Conservation (phyloP, 208 protist species). For the Acanthamoeba royreba region DNA sequence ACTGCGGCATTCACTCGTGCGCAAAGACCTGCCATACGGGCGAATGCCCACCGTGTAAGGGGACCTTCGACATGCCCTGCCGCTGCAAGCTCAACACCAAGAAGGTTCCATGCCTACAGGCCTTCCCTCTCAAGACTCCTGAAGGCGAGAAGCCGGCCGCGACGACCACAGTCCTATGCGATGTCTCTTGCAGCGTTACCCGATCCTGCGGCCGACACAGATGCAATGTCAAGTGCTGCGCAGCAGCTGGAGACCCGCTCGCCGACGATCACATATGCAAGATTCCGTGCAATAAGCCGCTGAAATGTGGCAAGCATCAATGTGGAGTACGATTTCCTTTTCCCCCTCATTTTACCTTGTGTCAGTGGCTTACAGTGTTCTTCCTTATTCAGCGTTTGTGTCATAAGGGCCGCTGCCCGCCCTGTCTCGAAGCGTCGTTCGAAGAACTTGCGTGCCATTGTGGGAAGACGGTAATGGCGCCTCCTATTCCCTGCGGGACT, state of each 20-base stretch:
- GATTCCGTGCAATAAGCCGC: constrained; percentile 55
- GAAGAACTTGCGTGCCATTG: constrained; percentile 60
- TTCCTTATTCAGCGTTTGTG: neutral
- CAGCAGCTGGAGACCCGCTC: constrained; percentile 10
- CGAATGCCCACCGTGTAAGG: constrained; percentile 47
- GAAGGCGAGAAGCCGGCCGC: neutral
- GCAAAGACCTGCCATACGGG: constrained; percentile 9
- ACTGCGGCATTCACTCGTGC: constrained; percentile 56
- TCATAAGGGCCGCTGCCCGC: constrained; percentile 56
- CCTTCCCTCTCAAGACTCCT: neutral
- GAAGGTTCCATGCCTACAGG: neutral
- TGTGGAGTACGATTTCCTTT: constrained; percentile 58
- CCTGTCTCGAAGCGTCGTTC: constrained; percentile 52
- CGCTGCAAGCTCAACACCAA: constrained; percentile 16
- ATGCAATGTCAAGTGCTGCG: constrained; percentile 66
- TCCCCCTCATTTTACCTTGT: neutral
- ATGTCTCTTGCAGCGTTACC: constrained; percentile 27
- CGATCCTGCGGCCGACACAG: constrained; percentile 61
- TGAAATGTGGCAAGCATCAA: constrained; percentile 66
- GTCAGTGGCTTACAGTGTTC: neutral
- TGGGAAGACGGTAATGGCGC: constrained; percentile 63
- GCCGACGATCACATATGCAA: constrained; percentile 66
- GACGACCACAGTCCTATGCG: constrained; percentile 46
- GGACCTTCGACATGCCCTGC: constrained; percentile 3
- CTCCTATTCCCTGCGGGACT: constrained; percentile 66